phyloP scores from a whole-genome alignment of 75 land plant species.

The Picea glauca region DNA sequence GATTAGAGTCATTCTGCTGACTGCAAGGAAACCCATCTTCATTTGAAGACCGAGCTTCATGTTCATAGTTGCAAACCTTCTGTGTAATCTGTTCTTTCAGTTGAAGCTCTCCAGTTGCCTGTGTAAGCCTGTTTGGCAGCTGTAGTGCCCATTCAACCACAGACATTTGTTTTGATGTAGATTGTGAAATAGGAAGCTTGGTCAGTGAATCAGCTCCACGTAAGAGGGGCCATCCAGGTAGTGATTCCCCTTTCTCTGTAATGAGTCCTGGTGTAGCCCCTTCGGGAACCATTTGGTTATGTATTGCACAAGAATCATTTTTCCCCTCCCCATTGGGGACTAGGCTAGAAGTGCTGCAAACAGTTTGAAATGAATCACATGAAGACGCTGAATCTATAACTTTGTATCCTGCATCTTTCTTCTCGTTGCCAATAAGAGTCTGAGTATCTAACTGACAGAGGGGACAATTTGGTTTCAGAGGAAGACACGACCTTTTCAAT shows the following conservation, averaged over 20 bases:
- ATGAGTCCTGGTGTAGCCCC: not conserved
- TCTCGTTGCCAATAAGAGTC: not conserved
- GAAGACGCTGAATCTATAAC: not conserved
- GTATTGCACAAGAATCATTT: not conserved
- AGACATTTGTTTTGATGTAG: slow-evolving; percentile 30
- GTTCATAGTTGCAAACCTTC: slow-evolving; percentile 3
- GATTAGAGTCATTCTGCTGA: not conserved
- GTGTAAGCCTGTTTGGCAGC: slow-evolving; percentile 45
- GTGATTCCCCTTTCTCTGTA: not conserved
- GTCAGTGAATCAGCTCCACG: slow-evolving; percentile 24
- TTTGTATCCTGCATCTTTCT: not conserved
- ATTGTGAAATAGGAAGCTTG: slow-evolving; percentile 10
- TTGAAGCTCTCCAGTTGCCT: not conserved
- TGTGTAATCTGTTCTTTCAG: not conserved
- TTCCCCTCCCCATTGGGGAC: not conserved
- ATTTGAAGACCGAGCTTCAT: not conserved
- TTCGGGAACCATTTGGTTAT: not conserved
- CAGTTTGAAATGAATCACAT: not conserved
- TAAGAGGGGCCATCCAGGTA: slow-evolving; percentile 58
- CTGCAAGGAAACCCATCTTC: not conserved
- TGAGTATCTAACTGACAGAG: not conserved
- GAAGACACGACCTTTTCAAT: not conserved
- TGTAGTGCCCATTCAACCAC: slow-evolving; percentile 78
- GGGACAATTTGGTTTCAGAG: not conserved
- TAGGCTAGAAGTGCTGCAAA: not conserved